Percentiles rank a stretch among this genome's conserved stretches.
Evolutionary conservation across 495 filamentous ascomycete species (phyloP).

Genomic region (Cercophora samala): DNA sequence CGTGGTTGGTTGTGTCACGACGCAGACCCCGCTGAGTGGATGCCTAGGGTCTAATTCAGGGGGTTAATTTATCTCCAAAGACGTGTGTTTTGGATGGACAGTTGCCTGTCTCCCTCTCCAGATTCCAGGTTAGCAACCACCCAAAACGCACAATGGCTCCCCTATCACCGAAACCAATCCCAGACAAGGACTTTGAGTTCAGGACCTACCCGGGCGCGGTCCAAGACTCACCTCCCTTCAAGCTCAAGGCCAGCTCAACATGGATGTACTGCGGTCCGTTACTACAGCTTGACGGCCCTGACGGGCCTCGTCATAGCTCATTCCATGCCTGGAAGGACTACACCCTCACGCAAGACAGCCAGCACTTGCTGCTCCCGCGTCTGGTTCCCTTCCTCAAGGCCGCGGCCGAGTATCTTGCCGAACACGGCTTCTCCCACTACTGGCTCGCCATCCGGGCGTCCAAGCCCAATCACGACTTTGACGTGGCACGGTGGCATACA

Average conservation of each 20-base stretch:
- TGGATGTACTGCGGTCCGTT: conserved; percentile 17
- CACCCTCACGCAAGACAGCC: background rate
- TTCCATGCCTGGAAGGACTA: conserved; percentile 4
- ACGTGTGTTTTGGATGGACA: too few relatives aligned
- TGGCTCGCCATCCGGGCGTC: conserved; percentile 38
- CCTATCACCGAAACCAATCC: too few relatives aligned
- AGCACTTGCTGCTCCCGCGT: background rate
- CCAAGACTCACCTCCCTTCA: too few relatives aligned
- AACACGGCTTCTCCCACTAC: conserved; percentile 30
- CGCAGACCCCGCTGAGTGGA: too few relatives aligned
- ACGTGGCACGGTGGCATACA: conserved; percentile 36
- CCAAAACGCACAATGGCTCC: too few relatives aligned
- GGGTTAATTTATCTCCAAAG: too few relatives aligned
- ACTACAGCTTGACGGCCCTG: background rate
- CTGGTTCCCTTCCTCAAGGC: conserved; percentile 31
- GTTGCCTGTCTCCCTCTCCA: too few relatives aligned
- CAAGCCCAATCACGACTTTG: conserved; percentile 31
- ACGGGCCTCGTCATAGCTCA: background rate
- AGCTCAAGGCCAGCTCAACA: background rate
- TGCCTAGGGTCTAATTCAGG: too few relatives aligned
- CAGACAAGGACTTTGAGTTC: too few relatives aligned
- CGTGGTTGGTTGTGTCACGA: too few relatives aligned
- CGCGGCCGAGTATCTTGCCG: conserved; percentile 24
- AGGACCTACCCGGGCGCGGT: too few relatives aligned
- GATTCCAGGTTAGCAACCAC: too few relatives aligned